These are phyloP conservation scores for Lachancea mirantina DNA, from an alignment of 805 yeast species.

Conservation along the genomic window DNA sequence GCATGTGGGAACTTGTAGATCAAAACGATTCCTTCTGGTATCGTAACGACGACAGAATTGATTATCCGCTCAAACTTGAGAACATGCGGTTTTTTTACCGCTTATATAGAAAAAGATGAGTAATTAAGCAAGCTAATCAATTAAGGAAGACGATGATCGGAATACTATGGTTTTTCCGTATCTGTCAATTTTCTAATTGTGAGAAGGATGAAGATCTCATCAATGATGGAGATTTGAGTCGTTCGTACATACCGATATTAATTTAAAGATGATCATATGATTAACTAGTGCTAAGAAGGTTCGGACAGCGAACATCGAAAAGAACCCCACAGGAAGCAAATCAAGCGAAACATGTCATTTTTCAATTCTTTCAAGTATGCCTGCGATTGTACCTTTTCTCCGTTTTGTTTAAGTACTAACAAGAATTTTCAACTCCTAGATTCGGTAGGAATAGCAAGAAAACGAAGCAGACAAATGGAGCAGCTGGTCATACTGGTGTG, in stretches of 20 bases:
- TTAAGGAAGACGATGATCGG: too few species aligned
- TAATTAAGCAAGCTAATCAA: too few species aligned
- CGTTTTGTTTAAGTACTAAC: constrained; percentile 4
- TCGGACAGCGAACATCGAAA: too few species aligned
- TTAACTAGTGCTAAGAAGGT: too few species aligned
- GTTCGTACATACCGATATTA: too few species aligned
- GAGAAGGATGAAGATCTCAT: too few species aligned
- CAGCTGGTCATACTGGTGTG: constrained; percentile 16
- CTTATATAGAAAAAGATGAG: constrained; percentile 52
- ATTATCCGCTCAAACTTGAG: constrained; percentile 65
- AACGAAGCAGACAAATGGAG: constrained; percentile 32
- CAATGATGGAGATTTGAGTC: too few species aligned
- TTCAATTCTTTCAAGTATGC: constrained; percentile 12
- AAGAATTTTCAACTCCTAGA: constrained; percentile 34
- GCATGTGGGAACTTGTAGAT: constrained; percentile 60
- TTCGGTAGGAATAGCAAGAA: constrained; percentile 52
- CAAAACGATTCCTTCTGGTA: constrained; percentile 79
- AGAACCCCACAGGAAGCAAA: too few species aligned
- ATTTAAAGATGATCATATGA: too few species aligned
- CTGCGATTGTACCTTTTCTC: not conserved
- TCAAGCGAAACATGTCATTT: too few species aligned
- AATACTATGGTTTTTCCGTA: too few species aligned
- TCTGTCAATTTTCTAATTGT: too few species aligned
- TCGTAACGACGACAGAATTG: constrained; percentile 45
- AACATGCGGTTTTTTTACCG: constrained; percentile 84